phyloP scores from a whole-genome alignment of 208 protist species.

The Acanthamoeba lenticulata region DNA sequence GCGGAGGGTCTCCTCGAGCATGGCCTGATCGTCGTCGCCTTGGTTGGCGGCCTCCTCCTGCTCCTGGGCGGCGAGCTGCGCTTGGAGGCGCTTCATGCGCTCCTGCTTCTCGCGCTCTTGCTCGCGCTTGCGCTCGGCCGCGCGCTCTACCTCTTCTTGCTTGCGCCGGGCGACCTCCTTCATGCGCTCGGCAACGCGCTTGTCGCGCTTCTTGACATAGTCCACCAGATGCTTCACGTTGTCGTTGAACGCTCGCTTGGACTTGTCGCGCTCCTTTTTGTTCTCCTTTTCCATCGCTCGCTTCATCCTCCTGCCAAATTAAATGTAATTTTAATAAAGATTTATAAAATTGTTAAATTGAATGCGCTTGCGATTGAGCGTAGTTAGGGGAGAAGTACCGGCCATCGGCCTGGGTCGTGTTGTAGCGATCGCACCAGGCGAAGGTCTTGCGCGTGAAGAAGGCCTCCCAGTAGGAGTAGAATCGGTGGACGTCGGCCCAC shows the following conservation, averaged over 20 bases:
- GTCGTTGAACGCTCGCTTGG: conserved; percentile 73
- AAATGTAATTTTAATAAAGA: not conserved
- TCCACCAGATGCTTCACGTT: conserved; percentile 76
- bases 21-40: not conserved
- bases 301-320: conserved; percentile 70
- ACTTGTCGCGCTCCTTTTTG: conserved; percentile 74
- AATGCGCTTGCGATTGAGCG: not conserved
- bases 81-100: conserved; percentile 40
- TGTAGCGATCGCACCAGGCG: conserved; percentile 69
- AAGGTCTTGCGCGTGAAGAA: conserved; percentile 79
- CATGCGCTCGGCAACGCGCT: conserved; percentile 69
- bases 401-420: conserved; percentile 36
- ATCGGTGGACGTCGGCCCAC: conserved; percentile 63
- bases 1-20: not conserved
- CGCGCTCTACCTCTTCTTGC: conserved; percentile 41
- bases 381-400: not conserved
- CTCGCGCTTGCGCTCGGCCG: conserved; percentile 15
- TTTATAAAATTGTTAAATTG: not conserved
- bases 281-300: conserved; percentile 86
- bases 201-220: conserved; percentile 77
- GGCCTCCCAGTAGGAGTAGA: conserved; percentile 78
- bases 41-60: not conserved
- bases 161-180: conserved; percentile 45
- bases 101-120: conserved; percentile 65
- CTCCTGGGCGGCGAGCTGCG: not conserved